phyloP scores from a whole-genome alignment of 176 grass and related monocot genomes.

The Aegilops umbellulata region DNA sequence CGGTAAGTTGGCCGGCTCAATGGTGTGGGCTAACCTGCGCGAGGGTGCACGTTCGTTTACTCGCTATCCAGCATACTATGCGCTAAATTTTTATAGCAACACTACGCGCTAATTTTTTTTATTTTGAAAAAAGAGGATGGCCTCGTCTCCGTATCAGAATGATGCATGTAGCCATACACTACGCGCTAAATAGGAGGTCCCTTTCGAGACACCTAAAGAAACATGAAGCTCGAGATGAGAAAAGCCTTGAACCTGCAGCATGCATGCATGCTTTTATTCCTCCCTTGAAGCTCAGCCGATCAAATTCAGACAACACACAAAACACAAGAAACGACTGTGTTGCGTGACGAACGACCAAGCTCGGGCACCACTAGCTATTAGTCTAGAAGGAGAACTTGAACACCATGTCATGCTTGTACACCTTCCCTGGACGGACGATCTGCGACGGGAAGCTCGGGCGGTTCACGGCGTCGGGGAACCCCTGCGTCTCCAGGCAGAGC shows the following conservation, averaged over 20 bases:
- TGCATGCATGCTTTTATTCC: neutral
- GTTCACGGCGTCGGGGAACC: conserved; percentile 81
- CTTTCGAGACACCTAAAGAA: no score
- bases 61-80: no score
- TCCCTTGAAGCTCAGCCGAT: neutral
- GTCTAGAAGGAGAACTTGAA: conserved; percentile 68
- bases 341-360: neutral
- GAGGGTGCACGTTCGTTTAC: no score
- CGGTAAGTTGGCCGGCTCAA: no score
- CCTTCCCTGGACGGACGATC: conserved; percentile 54
- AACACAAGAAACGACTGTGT: neutral
- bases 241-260: neutral
- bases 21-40: no score
- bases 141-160: no score
- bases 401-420: conserved; percentile 64
- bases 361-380: neutral
- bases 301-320: neutral
- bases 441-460: conserved; percentile 70
- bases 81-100: no score
- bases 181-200: no score
- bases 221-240: no score
- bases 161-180: no score
- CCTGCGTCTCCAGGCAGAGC: conserved; percentile 86
- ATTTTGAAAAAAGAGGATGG: no score
- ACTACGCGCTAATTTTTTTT: no score